phyloP scores from a whole-genome alignment of 208 protist species.

The Trypanosoma conorhini region DNA sequence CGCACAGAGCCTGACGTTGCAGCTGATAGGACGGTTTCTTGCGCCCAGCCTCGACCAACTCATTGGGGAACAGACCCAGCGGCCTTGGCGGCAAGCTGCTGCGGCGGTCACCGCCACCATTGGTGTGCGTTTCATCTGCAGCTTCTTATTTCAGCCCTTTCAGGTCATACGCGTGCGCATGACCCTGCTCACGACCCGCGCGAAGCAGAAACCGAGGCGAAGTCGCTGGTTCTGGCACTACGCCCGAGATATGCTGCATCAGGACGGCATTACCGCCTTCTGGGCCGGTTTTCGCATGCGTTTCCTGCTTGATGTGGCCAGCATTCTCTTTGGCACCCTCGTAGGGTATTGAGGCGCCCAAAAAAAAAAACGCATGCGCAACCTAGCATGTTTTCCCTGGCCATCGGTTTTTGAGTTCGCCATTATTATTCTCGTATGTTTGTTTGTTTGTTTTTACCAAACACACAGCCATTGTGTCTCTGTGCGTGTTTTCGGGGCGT shows the following conservation, averaged over 20 bases:
- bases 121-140: slow-evolving; percentile 27
- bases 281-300: slow-evolving; percentile 53
- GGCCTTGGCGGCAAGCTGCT: slow-evolving; percentile 20
- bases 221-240: slow-evolving; percentile 58
- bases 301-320: slow-evolving; percentile 14
- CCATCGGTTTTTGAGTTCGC: not conserved
- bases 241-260: slow-evolving; percentile 48
- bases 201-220: slow-evolving; percentile 11
- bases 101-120: slow-evolving; percentile 26
- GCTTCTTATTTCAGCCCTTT: slow-evolving; percentile 35
- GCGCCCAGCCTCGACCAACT: slow-evolving; percentile 6
- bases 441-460: not conserved
- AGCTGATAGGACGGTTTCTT: slow-evolving; percentile 23
- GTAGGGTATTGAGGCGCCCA: not conserved
- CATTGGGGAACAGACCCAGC: slow-evolving; percentile 25
- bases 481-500: slow-evolving; percentile 5
- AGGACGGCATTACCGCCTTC: slow-evolving; percentile 73
- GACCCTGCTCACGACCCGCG: slow-evolving; percentile 27
- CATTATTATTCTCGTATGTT: not conserved
- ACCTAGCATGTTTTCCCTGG: not conserved
- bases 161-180: slow-evolving; percentile 41
- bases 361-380: not conserved
- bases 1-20: slow-evolving; percentile 18
- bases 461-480: not conserved
- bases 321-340: slow-evolving; percentile 4